phyloP scores from a whole-genome alignment of 2,329 filamentous ascomycete species.

The Cyphellophora europaea region DNA sequence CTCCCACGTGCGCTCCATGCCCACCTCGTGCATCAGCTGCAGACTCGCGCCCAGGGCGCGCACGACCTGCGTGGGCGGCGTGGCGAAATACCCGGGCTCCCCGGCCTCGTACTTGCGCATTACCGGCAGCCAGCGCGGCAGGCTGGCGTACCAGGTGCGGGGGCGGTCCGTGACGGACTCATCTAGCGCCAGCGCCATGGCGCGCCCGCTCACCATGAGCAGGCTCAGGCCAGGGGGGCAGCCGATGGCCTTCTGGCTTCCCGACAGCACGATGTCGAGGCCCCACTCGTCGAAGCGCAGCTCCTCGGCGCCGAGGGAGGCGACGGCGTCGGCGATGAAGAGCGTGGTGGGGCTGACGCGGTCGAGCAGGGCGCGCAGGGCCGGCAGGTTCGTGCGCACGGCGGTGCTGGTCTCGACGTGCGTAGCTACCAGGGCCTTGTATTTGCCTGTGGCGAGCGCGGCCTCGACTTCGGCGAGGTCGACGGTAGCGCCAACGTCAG shows the following conservation, averaged over 20 bases:
- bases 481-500: conserved; percentile 69
- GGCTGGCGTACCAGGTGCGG: conserved; percentile 86
- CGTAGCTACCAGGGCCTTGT: conserved; percentile 88
- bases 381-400: conserved; percentile 82
- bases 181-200: conserved; percentile 60
- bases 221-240: conserved; percentile 90
- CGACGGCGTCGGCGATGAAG: conserved; percentile 88
- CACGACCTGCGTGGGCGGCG: conserved; percentile 85
- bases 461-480: conserved; percentile 79
- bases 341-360: conserved; percentile 82
- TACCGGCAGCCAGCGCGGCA: conserved; percentile 95
- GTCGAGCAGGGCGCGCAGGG: conserved; percentile 71
- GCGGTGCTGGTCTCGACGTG: conserved; percentile 98
- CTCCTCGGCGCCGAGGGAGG: conserved; percentile 91
- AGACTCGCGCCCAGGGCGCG: conserved; percentile 86
- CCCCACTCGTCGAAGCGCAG: conserved; percentile 93
- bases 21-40: conserved; percentile 68
- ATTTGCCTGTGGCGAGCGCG: conserved; percentile 77
- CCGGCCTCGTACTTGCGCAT: conserved; percentile 98
- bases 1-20: conserved; percentile 73
- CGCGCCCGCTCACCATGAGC: conserved; percentile 81
- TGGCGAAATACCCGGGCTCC: conserved; percentile 97
- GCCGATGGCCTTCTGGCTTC: conserved; percentile 92
- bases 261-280: conserved; percentile 84
- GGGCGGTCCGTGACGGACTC: conserved; percentile 54